These are phyloP conservation scores for Inosperma sp. DNA, from an alignment of 768 basidiomycete species.

Conservation along the genomic window DNA sequence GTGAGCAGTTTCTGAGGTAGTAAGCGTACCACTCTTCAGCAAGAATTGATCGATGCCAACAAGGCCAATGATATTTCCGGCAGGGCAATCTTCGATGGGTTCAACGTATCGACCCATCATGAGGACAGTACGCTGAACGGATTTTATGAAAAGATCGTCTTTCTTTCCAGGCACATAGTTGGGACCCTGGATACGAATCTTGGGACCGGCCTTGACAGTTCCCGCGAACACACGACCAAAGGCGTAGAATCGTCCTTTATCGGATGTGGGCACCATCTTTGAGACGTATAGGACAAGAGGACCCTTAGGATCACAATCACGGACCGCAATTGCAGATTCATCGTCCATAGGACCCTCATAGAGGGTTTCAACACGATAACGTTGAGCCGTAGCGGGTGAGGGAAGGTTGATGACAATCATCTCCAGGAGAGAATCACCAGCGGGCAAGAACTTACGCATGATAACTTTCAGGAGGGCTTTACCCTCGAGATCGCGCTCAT, in stretches of 20 bases:
- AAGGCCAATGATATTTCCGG: slow-evolving; percentile 98
- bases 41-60: slow-evolving; percentile 99
- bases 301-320: slow-evolving; percentile 94
- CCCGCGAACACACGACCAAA: slow-evolving; percentile 99
- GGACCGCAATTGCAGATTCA: slow-evolving; percentile 96
- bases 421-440: slow-evolving; percentile 96
- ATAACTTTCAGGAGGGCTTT: slow-evolving; percentile 94
- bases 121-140: slow-evolving; percentile 96
- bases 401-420: slow-evolving; percentile 99
- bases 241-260: slow-evolving; percentile 99
- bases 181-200: slow-evolving; percentile 98
- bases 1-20: slow-evolving; percentile 96
- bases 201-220: slow-evolving; percentile 94
- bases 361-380: slow-evolving; percentile 98
- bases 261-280: slow-evolving; percentile 99
- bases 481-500: slow-evolving; percentile 92
- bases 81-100: slow-evolving; percentile 98
- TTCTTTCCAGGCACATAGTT: slow-evolving; percentile 99
- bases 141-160: slow-evolving; percentile 96
- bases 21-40: slow-evolving; percentile 98
- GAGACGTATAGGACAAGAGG: slow-evolving; percentile 98
- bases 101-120: slow-evolving; percentile 99
- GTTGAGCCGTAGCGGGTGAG: slow-evolving; percentile 94
- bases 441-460: slow-evolving; percentile 99
- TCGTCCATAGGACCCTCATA: slow-evolving; percentile 99